phyloP scores from a whole-genome alignment of 495 filamentous ascomycete species.

The Astrothelium subdiscretum region DNA sequence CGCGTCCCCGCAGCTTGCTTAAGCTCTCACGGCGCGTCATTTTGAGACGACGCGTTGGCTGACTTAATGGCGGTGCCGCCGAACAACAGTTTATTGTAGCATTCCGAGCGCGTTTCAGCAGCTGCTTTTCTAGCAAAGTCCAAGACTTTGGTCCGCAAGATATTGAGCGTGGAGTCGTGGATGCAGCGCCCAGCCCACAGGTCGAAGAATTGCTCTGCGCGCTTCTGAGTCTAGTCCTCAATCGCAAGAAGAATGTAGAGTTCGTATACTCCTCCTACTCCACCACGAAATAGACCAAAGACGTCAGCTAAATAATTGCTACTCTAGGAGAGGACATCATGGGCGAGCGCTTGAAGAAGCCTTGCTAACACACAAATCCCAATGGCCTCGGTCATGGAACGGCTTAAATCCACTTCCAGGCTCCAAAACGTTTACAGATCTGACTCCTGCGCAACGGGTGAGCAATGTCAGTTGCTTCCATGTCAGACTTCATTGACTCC shows the following conservation, averaged over 20 bases:
- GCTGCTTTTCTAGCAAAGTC: constrained; percentile 74
- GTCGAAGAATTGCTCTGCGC: constrained; percentile 84
- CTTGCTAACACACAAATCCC: constrained; percentile 65
- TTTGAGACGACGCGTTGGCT: constrained; percentile 19
- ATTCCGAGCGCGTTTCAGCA: constrained; percentile 88
- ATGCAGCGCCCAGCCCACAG: constrained; percentile 65
- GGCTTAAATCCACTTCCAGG: constrained; percentile 74
- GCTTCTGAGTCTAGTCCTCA: constrained; percentile 74
- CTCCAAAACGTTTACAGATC: constrained; percentile 61
- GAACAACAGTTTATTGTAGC: constrained; percentile 78
- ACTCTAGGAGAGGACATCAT: constrained; percentile 65
- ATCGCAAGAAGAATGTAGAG: constrained; percentile 97
- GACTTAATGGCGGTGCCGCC: constrained; percentile 25
- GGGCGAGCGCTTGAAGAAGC: constrained; percentile 90
- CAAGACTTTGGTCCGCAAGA: constrained; percentile 90
- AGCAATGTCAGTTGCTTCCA: not conserved
- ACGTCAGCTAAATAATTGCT: not conserved
- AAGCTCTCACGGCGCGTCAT: constrained; percentile 24
- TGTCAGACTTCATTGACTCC: constrained; percentile 10
- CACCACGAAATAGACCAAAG: not conserved
- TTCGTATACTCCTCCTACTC: constrained; percentile 41
- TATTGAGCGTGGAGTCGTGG: constrained; percentile 74
- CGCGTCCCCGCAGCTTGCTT: constrained; percentile 11
- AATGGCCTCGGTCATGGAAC: constrained; percentile 86
- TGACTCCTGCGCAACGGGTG: constrained; percentile 41